Evolutionary conservation across 2,329 filamentous ascomycete species (phyloP), one percentile per base, ranked within the genome.

Genomic region (Aspergillus sp.): DNA sequence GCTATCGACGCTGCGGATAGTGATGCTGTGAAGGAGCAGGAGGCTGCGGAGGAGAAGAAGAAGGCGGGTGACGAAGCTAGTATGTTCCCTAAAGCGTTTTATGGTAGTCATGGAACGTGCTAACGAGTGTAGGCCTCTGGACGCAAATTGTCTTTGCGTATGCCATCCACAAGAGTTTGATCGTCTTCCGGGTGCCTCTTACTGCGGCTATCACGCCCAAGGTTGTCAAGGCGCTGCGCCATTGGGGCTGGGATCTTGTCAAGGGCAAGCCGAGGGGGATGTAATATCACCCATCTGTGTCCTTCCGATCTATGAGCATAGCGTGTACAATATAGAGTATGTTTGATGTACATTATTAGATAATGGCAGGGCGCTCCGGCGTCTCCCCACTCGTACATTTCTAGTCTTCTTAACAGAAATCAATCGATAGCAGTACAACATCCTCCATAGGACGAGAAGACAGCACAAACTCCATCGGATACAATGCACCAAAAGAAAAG

Each of bases 111-210:
- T 7, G 22, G 22, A 22, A 22, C 22, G 22, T 22, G 22, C 22
- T 22, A 22, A 22, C 22, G 30, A 38, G 47, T 42, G 35, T 30
- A 87, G 84, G 82, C 64, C 76, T 88, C 47, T 87, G 84, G 83
- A 97, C 94, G 8, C 91, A 96, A 68, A 78, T 99, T 26, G 91
- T 90, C 14, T 81, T 99, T 45, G 94, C 94, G 11, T 99, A 99
- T 67, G 93, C 93, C 24, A 90, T 99, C 53, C 94, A 99, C 79
- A 99, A 99, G 76, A 95, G 89, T 62, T 90, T 97, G 72, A 96
- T 99, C 65, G 96, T 99, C 72, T 73, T 97, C 60, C 84, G 94
- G n/a, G 90, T 99, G 9, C 94, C 94, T 8, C 75, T 97, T 58
- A 94, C 94, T 1, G 91, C 90, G 11, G 93, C 91, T 2, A 80